Conservation (phyloP, 2,329 filamentous ascomycete genomes). For the Paracamarosporium sp. region DNA sequence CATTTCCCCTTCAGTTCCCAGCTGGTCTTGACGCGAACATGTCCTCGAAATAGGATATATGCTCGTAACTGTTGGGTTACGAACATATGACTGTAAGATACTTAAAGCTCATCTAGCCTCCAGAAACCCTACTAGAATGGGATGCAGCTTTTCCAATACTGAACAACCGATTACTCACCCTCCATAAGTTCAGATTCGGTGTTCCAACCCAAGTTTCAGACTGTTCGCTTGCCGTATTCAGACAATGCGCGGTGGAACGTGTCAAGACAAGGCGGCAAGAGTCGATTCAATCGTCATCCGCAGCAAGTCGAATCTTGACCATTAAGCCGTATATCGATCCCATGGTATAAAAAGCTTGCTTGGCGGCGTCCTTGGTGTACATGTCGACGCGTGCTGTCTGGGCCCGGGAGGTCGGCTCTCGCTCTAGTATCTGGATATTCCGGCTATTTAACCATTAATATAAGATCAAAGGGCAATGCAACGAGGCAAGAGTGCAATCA, state of each 20-base stretch:
- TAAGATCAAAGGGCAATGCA: no score
- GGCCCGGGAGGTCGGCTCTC: slow-evolving; percentile 28
- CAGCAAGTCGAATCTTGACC: slow-evolving; percentile 18
- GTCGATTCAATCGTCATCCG: not conserved
- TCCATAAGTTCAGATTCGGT: no score
- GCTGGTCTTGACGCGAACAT: not conserved
- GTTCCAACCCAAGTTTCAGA: no score
- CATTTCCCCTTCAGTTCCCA: no score
- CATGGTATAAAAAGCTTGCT: slow-evolving; percentile 16
- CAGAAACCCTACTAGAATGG: not conserved
- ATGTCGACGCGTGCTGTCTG: slow-evolving; percentile 31
- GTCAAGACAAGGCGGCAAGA: not conserved
- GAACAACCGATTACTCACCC: not conserved
- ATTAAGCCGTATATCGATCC: slow-evolving; percentile 27
- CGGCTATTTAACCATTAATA: slow-evolving; percentile 15
- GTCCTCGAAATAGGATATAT: no score
- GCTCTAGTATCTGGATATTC: slow-evolving; percentile 19
- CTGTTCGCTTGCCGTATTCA: no score
- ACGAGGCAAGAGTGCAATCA: no score
- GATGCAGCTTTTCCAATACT: not conserved
- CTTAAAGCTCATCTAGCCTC: not conserved
- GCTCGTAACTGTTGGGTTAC: no score
- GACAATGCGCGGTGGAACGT: no score
- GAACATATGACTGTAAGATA: not conserved
- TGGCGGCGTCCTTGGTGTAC: slow-evolving; percentile 18